Evolutionary conservation across 192 early-diverging fungal species (phyloP).

Genomic region (Borealophlyctis nickersoniae): DNA sequence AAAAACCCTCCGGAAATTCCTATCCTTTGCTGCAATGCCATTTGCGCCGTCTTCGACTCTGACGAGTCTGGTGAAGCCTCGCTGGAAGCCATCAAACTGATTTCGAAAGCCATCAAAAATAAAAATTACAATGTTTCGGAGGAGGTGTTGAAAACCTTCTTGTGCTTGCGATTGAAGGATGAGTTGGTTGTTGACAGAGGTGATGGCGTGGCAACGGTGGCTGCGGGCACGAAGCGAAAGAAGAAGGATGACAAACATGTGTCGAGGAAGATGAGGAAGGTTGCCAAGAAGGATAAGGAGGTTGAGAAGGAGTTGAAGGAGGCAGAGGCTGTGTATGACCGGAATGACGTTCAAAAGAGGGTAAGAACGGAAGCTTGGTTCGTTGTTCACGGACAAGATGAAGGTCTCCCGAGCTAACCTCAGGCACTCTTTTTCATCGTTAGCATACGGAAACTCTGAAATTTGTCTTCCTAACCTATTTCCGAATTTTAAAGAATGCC

Average conservation of each 20-base stretch:
- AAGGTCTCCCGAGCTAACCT: no score
- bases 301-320: slow-evolving; percentile 81
- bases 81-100: slow-evolving; percentile 81
- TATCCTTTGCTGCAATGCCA: slow-evolving; percentile 69
- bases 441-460: slow-evolving; percentile 92
- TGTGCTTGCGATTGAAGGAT: slow-evolving; percentile 78
- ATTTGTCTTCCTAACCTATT: slow-evolving; percentile 90
- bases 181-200: slow-evolving; percentile 60
- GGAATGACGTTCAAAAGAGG: slow-evolving; percentile 73
- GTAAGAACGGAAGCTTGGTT: slow-evolving; percentile 47
- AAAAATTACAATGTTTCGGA: slow-evolving; percentile 65
- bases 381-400: no score
- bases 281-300: slow-evolving; percentile 66
- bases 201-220: slow-evolving; percentile 9
- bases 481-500: slow-evolving; percentile 88
- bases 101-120: slow-evolving; percentile 81
- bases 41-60: slow-evolving; percentile 73
- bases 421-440: no score
- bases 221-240: slow-evolving; percentile 34
- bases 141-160: slow-evolving; percentile 69
- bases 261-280: slow-evolving; percentile 59
- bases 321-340: slow-evolving; percentile 82
- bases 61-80: slow-evolving; percentile 86
- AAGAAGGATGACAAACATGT: slow-evolving; percentile 51
- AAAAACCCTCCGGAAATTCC: slow-evolving; percentile 62